Conservation (phyloP, 306 rosid species). For the Arachis hypogaea region DNA sequence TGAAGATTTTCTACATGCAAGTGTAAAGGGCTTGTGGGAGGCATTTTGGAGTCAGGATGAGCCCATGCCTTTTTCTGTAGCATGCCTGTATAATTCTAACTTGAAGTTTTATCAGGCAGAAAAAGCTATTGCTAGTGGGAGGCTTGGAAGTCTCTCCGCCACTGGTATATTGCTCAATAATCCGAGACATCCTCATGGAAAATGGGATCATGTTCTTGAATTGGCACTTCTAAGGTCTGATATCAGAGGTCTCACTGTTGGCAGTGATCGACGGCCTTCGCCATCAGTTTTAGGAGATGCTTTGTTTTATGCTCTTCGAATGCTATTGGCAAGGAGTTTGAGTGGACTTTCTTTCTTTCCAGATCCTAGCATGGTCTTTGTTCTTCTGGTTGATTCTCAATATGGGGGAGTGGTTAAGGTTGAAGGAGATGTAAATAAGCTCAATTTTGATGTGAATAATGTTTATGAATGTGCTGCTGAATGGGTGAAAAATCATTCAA, state of each 20-base stretch:
- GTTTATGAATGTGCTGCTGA: slow-evolving; percentile 92
- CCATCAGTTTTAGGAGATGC: slow-evolving; percentile 79
- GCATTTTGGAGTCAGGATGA: slow-evolving; percentile 94
- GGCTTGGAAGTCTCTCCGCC: slow-evolving; percentile 84
- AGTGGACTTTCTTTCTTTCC: slow-evolving; percentile 67
- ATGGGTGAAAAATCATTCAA: slow-evolving; percentile 83
- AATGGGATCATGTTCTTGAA: slow-evolving; percentile 91
- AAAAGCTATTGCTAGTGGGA: slow-evolving; percentile 83
- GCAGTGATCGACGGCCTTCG: slow-evolving; percentile 64
- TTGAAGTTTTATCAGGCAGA: slow-evolving; percentile 91
- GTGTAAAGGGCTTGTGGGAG: slow-evolving; percentile 94
- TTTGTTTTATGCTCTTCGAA: slow-evolving; percentile 78
- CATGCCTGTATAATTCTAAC: slow-evolving; percentile 71
- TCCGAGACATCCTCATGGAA: slow-evolving; percentile 87
- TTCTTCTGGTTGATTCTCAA: slow-evolving; percentile 85
- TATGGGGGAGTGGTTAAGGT: slow-evolving; percentile 94
- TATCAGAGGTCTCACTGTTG: slow-evolving; percentile 60
- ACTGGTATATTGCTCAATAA: slow-evolving; percentile 80
- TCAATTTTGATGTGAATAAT: slow-evolving; percentile 79
- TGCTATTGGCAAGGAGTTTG: slow-evolving; percentile 83
- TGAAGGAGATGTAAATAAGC: slow-evolving; percentile 89
- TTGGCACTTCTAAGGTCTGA: slow-evolving; percentile 82
- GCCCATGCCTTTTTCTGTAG: slow-evolving; percentile 90
- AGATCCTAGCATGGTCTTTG: slow-evolving; percentile 68
- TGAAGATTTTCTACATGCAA: slow-evolving; percentile 95